A percentile compares a stretch with the other conserved stretches of the same genome.
Conservation (phyloP, 192 early-diverging fungal species). For the Lunasporangiospora selenospora region DNA sequence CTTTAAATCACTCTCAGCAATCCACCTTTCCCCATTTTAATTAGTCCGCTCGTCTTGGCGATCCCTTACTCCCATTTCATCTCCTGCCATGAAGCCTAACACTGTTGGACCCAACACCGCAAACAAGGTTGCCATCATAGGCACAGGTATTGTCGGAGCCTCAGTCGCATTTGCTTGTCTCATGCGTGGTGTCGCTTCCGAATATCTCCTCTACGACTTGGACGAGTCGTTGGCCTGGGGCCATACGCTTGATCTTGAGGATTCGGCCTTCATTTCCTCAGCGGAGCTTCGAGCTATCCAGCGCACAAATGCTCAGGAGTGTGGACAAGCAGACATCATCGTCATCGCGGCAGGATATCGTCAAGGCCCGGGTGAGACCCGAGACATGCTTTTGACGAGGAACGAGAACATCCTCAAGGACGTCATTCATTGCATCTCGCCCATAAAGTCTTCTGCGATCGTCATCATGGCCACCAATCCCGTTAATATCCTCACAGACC, state of each 20-base stretch:
- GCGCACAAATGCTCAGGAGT: slow-evolving; percentile 62
- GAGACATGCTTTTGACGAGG: slow-evolving; percentile 58
- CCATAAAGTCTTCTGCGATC: slow-evolving; percentile 72
- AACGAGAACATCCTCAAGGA: slow-evolving; percentile 78
- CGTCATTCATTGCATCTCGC: slow-evolving; percentile 72
- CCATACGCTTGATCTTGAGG: slow-evolving; percentile 79
- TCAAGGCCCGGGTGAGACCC: slow-evolving; percentile 74
- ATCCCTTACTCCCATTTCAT: no score
- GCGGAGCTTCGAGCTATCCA: slow-evolving; percentile 63
- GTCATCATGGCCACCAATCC: slow-evolving; percentile 82
- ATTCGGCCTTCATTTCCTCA: slow-evolving; percentile 71
- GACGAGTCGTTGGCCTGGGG: slow-evolving; percentile 65
- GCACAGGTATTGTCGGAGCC: slow-evolving; percentile 76
- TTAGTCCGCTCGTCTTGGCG: no score
- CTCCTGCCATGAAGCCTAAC: no score
- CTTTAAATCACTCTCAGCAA: no score
- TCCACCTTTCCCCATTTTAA: no score
- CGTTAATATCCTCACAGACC: slow-evolving; percentile 75
- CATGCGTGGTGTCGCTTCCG: slow-evolving; percentile 64
- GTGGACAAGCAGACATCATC: slow-evolving; percentile 82
- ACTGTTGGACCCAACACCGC: no score
- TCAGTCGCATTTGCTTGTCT: slow-evolving; percentile 75
- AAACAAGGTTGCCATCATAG: slow-evolving; percentile 70
- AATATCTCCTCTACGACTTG: slow-evolving; percentile 73
- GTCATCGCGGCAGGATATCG: slow-evolving; percentile 82